Evolutionary conservation across 805 yeast species (phyloP).

Genomic region (Metschnikowia hibisci): DNA sequence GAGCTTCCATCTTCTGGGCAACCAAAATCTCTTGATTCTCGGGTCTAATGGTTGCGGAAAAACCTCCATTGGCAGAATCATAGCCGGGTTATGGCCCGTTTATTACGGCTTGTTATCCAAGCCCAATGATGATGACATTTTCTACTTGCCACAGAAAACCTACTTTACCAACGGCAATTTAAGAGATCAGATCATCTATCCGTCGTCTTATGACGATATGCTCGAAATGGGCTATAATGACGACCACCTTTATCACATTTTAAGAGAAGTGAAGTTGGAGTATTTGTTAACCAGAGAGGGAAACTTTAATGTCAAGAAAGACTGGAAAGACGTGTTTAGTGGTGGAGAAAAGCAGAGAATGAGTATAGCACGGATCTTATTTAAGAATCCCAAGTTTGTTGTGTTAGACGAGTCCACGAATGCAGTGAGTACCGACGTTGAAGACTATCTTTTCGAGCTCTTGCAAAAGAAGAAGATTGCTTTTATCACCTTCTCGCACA

Average conservation of each 20-base stretch:
- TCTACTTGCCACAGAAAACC: slow-evolving; percentile 81
- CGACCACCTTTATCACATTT: slow-evolving; percentile 58
- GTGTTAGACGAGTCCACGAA: slow-evolving; percentile 91
- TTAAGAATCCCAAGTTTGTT: slow-evolving; percentile 76
- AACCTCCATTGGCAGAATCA: slow-evolving; percentile 75
- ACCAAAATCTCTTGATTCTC: slow-evolving; percentile 70
- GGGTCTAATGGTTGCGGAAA: slow-evolving; percentile 92
- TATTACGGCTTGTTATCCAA: slow-evolving; percentile 78
- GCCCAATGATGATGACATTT: slow-evolving; percentile 64
- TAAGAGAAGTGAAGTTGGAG: slow-evolving; percentile 74
- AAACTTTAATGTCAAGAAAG: slow-evolving; percentile 51
- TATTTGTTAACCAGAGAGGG: slow-evolving; percentile 70
- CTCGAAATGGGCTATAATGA: slow-evolving; percentile 68
- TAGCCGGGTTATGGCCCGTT: slow-evolving; percentile 91
- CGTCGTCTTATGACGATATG: slow-evolving; percentile 75
- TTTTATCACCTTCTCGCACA: slow-evolving; percentile 75
- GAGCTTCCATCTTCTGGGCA: slow-evolving; percentile 53
- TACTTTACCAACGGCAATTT: slow-evolving; percentile 80
- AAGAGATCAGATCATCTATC: slow-evolving; percentile 89
- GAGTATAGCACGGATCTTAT: slow-evolving; percentile 80
- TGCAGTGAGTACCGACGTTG: slow-evolving; percentile 87
- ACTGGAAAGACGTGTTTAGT: slow-evolving; percentile 87
- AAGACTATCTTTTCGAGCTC: slow-evolving; percentile 76
- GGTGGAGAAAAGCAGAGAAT: slow-evolving; percentile 96
- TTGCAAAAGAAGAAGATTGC: slow-evolving; percentile 69